Conservation (phyloP, 306 rosid genomes). For the apple (Malus domestica) region DNA sequence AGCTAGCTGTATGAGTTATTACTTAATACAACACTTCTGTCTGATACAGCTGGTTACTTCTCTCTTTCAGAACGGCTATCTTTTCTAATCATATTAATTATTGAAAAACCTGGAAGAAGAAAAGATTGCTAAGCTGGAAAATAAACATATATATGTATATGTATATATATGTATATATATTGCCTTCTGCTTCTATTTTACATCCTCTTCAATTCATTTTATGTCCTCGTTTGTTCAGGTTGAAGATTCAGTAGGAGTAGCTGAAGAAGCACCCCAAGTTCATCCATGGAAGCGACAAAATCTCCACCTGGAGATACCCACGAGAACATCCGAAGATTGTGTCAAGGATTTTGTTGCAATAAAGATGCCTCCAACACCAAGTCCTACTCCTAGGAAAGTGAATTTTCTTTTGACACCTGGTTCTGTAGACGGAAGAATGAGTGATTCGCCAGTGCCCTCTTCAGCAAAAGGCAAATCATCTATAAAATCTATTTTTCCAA, state of each 20-base stretch:
- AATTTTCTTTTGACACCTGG: conserved; percentile 63
- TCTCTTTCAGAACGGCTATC: no score
- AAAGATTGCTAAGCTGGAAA: background rate
- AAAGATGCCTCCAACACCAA: conserved; percentile 63
- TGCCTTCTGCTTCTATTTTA: background rate
- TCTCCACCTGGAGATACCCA: conserved; percentile 60
- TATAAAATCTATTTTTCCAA: conserved; percentile 57
- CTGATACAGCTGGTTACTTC: no score
- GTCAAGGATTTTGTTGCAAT: conserved; percentile 51
- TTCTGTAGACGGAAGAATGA: conserved; percentile 43
- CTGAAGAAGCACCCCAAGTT: conserved; percentile 32
- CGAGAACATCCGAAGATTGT: conserved; percentile 39
- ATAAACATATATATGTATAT: background rate
- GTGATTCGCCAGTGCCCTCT: conserved; percentile 46
- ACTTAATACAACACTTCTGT: background rate
- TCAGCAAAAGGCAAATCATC: conserved; percentile 60
- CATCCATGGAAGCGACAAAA: conserved; percentile 52
- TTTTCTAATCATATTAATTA: background rate
- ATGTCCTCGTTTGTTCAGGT: conserved; percentile 26
- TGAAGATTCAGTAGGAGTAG: conserved; percentile 39
- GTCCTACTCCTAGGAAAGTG: conserved; percentile 72
- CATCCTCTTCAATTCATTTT: background rate
- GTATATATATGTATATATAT: background rate
- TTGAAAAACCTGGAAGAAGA: background rate
- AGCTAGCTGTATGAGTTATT: background rate